These are phyloP conservation scores for Hevea brasiliensis DNA, from an alignment of 345 rosid genomes.

Conservation along the genomic window DNA sequence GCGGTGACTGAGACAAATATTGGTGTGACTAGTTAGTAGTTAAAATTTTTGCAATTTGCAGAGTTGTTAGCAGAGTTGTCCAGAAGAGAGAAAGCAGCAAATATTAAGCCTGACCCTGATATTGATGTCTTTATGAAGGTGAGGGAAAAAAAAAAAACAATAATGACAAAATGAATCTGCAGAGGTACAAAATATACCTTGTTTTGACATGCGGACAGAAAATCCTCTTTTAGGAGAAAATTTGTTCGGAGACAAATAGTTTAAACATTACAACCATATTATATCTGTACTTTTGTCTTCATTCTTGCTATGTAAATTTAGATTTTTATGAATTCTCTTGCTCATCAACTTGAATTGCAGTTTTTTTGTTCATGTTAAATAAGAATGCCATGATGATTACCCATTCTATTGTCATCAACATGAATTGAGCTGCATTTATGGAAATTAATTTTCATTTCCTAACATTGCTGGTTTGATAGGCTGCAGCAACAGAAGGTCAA, in stretches of 20 bases:
- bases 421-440: background rate
- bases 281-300: no score
- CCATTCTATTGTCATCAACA: background rate
- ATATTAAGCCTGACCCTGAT: conserved; percentile 73
- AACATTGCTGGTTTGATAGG: conserved; percentile 31
- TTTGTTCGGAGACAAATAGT: no score
- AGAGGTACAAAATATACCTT: no score
- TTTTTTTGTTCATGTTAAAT: background rate
- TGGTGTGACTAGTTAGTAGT: background rate
- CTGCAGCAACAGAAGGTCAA: conserved; percentile 43
- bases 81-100: conserved; percentile 71
- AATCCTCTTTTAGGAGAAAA: no score
- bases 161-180: no score
- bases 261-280: no score
- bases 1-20: no score
- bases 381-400: no score
- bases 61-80: conserved; percentile 64
- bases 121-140: conserved; percentile 80
- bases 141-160: background rate
- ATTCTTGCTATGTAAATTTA: no score
- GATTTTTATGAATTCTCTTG: background rate
- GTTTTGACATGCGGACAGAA: no score
- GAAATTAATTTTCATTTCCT: background rate
- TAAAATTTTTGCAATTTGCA: conserved; percentile 15
- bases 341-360: background rate